These are phyloP conservation scores for Knufia fluminis DNA, from an alignment of 2,329 filamentous ascomycete genomes.

Conservation along the genomic window DNA sequence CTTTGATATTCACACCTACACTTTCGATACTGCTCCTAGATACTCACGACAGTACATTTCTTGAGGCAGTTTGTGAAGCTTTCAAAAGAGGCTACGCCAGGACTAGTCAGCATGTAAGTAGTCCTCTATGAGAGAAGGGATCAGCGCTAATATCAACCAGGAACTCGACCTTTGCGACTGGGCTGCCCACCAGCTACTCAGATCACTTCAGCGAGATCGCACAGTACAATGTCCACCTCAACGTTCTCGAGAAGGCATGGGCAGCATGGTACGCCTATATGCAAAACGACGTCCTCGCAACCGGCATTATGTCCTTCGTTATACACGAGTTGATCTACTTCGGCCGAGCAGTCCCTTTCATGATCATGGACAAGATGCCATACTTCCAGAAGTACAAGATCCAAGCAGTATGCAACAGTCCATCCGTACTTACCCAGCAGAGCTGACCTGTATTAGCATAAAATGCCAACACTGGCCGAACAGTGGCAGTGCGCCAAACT, in stretches of 20 bases:
- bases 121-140: no score
- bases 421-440: no score
- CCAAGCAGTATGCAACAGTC: constrained; percentile 65
- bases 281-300: constrained; percentile 94
- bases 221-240: constrained; percentile 74
- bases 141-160: not conserved
- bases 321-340: constrained; percentile 97
- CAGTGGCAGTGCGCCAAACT: constrained; percentile 91
- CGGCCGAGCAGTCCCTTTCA: constrained; percentile 80
- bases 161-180: constrained; percentile 38
- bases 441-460: constrained; percentile 42
- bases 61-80: no score
- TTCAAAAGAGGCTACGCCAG: no score
- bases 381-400: constrained; percentile 93
- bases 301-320: constrained; percentile 91
- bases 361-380: constrained; percentile 80
- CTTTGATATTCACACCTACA: not conserved
- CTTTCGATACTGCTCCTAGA: not conserved
- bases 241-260: constrained; percentile 81
- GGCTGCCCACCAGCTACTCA: constrained; percentile 50
- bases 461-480: constrained; percentile 84
- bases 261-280: constrained; percentile 95
- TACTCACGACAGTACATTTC: no score
- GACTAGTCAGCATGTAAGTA: no score
- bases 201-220: constrained; percentile 56